Base-by-base conservation (phyloP, 768 basidiomycete genomes). In the Russula lepida region DNA sequence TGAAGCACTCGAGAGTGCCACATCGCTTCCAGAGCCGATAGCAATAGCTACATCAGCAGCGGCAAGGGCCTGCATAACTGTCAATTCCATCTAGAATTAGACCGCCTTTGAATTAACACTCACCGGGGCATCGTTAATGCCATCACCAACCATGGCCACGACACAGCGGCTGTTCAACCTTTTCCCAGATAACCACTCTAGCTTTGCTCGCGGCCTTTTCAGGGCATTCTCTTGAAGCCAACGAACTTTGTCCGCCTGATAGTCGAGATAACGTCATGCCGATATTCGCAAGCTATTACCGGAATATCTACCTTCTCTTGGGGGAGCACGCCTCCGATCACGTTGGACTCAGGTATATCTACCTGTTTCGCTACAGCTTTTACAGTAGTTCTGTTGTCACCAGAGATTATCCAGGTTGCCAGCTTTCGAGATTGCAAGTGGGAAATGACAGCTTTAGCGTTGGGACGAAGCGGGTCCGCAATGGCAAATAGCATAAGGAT, bases 261-360 rank as follows among this genome's bases (percentile, higher is more conserved):
- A 15, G 54, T 19, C 28, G 5, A 41, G 5, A 41, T 19, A 17
- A 27, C 13, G 35, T 37, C 35, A 58, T 59, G 43, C 66, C n/a
- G 49, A 9, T 59, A 37, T 43, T 63, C 17, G 35, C 25, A 27
- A 44, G 48, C 15, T 15, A n/a, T 28, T 35, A 35, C 23, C 7
- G 17, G 11, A 56, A 56, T 54, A 35, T 71, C 48, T 46, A 83
- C 85, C 76, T 94, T 94, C 67, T 89, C 86, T 47, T 89, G 85
- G 3, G 92, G 92, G 6, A 92, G 76, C 0, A 91, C 89, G 0
- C 85, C 88, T n/a, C 89, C 90, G 55, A 86, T 83, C 48, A 94
- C 86, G 64, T 89, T 84, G 28, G 74, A 74, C 41, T 75, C 71
- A 0, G 83, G 77, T 56, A 94, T 87, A 4, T 88, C 88, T 1